These are phyloP conservation scores for Peronospora farinosa DNA, from an alignment of 352 stramenopile genomes.

Conservation along the genomic window DNA sequence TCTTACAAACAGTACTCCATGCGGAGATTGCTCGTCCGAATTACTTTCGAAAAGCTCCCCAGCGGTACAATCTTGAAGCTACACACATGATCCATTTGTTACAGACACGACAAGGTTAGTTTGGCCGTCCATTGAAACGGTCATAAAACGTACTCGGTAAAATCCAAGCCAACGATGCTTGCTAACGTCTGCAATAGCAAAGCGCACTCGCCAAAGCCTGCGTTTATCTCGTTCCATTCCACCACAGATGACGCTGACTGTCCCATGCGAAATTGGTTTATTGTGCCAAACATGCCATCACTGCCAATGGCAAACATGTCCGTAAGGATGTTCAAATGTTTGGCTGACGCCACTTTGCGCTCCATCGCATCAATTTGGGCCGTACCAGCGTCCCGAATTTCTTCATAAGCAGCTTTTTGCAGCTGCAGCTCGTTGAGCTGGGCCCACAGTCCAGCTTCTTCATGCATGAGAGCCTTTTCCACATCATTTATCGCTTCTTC, in stretches of 20 bases:
- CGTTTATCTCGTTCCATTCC: slow-evolving; percentile 88
- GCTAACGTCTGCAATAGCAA: slow-evolving; percentile 63
- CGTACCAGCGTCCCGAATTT: slow-evolving; percentile 48
- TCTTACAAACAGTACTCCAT: slow-evolving; percentile 82
- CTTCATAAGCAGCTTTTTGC: slow-evolving; percentile 41
- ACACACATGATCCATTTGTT: slow-evolving; percentile 4
- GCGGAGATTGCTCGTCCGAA: slow-evolving; percentile 61
- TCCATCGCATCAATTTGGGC: slow-evolving; percentile 58
- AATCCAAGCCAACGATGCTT: slow-evolving; percentile 49
- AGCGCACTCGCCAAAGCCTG: slow-evolving; percentile 66
- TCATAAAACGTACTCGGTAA: slow-evolving; percentile 47
- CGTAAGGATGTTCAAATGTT: slow-evolving; percentile 55
- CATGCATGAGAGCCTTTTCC: slow-evolving; percentile 35
- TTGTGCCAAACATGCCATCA: slow-evolving; percentile 68
- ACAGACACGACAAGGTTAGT: slow-evolving; percentile 1
- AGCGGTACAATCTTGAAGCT: slow-evolving; percentile 85
- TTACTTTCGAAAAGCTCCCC: slow-evolving; percentile 84
- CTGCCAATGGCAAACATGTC: slow-evolving; percentile 78
- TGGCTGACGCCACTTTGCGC: slow-evolving; percentile 30
- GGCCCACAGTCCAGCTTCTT: slow-evolving; percentile 53
- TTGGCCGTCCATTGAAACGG: neutral
- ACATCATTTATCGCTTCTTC: slow-evolving; percentile 47
- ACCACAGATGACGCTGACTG: slow-evolving; percentile 46
- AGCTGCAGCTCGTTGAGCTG: slow-evolving; percentile 52
- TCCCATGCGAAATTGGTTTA: slow-evolving; percentile 81